Evolutionary conservation across 306 rosid genomes (phyloP).

Genomic region (Trifolium repens): DNA sequence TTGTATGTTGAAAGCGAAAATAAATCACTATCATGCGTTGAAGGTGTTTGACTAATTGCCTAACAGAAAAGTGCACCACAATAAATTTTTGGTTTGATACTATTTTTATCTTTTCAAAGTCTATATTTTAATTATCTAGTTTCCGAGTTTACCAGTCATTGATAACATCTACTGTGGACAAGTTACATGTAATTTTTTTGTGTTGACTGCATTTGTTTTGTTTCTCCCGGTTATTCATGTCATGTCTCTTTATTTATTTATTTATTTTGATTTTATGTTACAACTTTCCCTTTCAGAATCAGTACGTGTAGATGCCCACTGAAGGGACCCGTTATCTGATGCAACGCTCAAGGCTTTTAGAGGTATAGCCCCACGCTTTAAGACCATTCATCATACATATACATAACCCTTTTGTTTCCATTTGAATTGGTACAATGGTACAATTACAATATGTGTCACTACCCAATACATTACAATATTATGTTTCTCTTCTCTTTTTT

Average conservation of each 20-base stretch:
- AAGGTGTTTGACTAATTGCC: constrained; percentile 36
- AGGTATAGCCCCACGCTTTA: constrained; percentile 51
- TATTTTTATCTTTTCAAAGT: neutral
- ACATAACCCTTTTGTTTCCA: constrained; percentile 40
- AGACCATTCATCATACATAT: constrained; percentile 50
- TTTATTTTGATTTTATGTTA: neutral
- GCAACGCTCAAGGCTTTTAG: constrained; percentile 49
- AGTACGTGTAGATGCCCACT: constrained; percentile 43
- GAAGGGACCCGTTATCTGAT: constrained; percentile 52
- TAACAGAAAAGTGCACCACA: constrained; percentile 32
- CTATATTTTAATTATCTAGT: no score
- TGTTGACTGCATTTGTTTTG: neutral
- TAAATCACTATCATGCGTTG: constrained; percentile 37
- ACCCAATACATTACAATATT: constrained; percentile 39
- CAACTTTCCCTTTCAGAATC: constrained; percentile 59
- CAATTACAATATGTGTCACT: constrained; percentile 51
- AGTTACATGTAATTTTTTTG: neutral
- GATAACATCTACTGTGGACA: neutral
- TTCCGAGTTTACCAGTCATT: no score
- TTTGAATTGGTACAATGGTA: constrained; percentile 28
- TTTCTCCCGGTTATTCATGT: constrained; percentile 43
- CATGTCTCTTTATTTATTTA: constrained; percentile 30
- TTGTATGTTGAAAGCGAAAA: constrained; percentile 37
- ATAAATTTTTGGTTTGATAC: constrained; percentile 22
- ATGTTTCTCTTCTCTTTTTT: constrained; percentile 13